Evolutionary conservation across 495 filamentous ascomycete species (phyloP), one percentile per base, ranked within the genome.

Genomic region (Friedmanniomyces simplex): DNA sequence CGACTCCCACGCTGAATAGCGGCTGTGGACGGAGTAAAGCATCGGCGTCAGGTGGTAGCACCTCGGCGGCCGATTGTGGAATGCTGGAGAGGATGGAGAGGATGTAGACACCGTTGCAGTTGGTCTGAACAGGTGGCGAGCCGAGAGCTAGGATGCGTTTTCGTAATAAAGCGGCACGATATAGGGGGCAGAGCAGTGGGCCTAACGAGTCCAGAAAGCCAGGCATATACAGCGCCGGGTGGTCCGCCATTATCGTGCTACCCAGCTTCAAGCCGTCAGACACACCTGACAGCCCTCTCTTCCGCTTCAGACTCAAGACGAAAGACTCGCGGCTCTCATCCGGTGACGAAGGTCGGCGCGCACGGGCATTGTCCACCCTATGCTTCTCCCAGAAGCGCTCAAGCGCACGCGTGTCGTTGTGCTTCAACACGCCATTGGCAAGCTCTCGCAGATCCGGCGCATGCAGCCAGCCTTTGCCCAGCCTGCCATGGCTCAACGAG

Each of bases 401-500:
- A 22, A 98, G 73, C 1, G 78, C 61, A 21, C 81, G 56, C 24
- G 78, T 84, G 43, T 86, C 73, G 14, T 74, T 65, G 67, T 88
- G 75, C 11, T 69, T 66, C 18, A 77, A 77, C 16, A 25, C 77
- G 60, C 71, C 88, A 82, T 72, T 74, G 20, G 89, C 87, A 65
- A 98, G 75, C 18, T 81, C 75, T 72, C 87, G 85, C 54, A 98
- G 68, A 11, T 76, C 78, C 25, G 83, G 77, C 18, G 89, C 91
- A 72, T 95, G 88, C 62, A 83, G 81, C 93, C 93, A 98, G 62
- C 84, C 84, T 64, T 89, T 82, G 11, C 93, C 93, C 25, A 96
- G 75, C 51, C 90, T 81, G 21, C 91, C 91, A 68, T 88, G 86
- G 68, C 83, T 91, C 52, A 95, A 71, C 0, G 89, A 88, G 11